phyloP scores from a whole-genome alignment of 176 grass and related monocot genomes.

The Calamus simplicifolius region DNA sequence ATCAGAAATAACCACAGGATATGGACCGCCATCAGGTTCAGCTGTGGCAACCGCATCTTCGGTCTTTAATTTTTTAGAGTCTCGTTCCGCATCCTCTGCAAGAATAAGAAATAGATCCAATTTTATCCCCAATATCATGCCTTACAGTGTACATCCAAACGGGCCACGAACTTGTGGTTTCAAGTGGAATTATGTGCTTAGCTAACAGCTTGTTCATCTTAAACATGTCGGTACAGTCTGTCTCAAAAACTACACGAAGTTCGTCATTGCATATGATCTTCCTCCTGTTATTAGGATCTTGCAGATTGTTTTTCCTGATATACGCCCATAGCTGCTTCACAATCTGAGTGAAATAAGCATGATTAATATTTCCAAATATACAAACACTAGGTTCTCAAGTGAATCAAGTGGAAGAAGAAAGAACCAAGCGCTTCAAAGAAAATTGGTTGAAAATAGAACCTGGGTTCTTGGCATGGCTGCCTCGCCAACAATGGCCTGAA shows the following conservation, averaged over 20 bases:
- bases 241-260: slow-evolving; percentile 82
- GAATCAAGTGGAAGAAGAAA: neutral
- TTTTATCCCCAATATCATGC: too few species aligned
- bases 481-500: too few species aligned
- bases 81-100: slow-evolving; percentile 37
- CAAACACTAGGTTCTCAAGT: neutral
- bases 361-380: neutral
- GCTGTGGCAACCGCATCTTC: slow-evolving; percentile 16
- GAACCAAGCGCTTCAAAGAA: neutral
- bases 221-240: slow-evolving; percentile 96
- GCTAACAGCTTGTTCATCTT: slow-evolving; percentile 99
- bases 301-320: slow-evolving; percentile 95
- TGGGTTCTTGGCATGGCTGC: too few species aligned
- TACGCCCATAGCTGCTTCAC: slow-evolving; percentile 95
- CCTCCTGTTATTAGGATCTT: slow-evolving; percentile 96
- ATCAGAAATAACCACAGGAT: slow-evolving; percentile 55
- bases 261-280: slow-evolving; percentile 99
- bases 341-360: slow-evolving; percentile 48
- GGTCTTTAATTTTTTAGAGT: slow-evolving; percentile 52
- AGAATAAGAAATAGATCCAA: slow-evolving; percentile 13
- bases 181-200: slow-evolving; percentile 92
- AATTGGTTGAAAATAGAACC: slow-evolving; percentile 2
- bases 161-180: slow-evolving; percentile 2
- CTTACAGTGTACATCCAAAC: too few species aligned
- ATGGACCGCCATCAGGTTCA: slow-evolving; percentile 27